These are phyloP conservation scores for Aspergillus cavernicola DNA, from an alignment of 495 filamentous ascomycete species.

Conservation along the genomic window DNA sequence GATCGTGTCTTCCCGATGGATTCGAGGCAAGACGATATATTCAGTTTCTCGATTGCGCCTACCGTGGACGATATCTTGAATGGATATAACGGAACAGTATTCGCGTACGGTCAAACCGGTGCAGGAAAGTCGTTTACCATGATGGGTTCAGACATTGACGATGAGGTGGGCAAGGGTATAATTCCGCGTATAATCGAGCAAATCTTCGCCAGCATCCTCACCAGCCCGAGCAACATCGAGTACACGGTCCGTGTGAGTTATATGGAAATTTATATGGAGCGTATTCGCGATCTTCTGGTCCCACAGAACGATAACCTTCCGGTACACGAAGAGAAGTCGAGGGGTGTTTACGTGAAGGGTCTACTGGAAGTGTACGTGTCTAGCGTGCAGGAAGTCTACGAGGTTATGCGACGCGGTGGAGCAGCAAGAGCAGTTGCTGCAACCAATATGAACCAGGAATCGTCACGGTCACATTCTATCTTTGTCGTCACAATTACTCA, in stretches of 20 bases:
- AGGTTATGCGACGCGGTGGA: slow-evolving; percentile 93
- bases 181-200: slow-evolving; percentile 97
- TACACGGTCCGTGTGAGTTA: slow-evolving; percentile 97
- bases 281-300: slow-evolving; percentile 86
- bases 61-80: slow-evolving; percentile 98
- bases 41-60: slow-evolving; percentile 92
- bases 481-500: slow-evolving; percentile 96
- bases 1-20: slow-evolving; percentile 95
- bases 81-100: slow-evolving; percentile 98
- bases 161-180: slow-evolving; percentile 83
- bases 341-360: slow-evolving; percentile 96
- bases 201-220: slow-evolving; percentile 91
- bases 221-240: slow-evolving; percentile 89
- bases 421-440: slow-evolving; percentile 85
- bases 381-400: slow-evolving; percentile 92
- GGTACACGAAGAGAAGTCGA: slow-evolving; percentile 93
- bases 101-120: slow-evolving; percentile 97
- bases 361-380: slow-evolving; percentile 93
- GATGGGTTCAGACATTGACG: slow-evolving; percentile 97
- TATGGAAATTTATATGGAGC: slow-evolving; percentile 99
- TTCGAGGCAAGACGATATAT: slow-evolving; percentile 83
- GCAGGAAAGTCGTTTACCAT: slow-evolving; percentile 99
- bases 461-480: slow-evolving; percentile 96
- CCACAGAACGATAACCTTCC: slow-evolving; percentile 95
- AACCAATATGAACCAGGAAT: slow-evolving; percentile 99